Base-by-base conservation (phyloP, 345 rosid species). In the Reutealis trisperma region DNA sequence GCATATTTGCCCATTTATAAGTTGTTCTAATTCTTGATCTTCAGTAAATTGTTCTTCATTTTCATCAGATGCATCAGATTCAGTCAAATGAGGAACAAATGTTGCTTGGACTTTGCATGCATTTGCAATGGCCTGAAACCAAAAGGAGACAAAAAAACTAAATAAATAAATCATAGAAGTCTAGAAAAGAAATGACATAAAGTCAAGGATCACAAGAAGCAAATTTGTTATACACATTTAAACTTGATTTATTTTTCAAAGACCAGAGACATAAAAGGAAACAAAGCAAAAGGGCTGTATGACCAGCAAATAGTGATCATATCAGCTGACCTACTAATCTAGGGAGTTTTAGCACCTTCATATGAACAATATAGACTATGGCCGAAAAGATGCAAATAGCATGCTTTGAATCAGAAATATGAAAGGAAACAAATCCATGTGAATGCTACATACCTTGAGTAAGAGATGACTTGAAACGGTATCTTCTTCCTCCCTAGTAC, bases 401-500 rank as follows among this genome's bases (percentile, higher is more conserved):
- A 37, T 72, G 3, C 0, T 34, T 57, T 44, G 5, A 27, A 42
- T 34, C 11, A 63, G 12, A 62, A 32, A 63, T 47, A n/a, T 44
- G 30, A 10, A 32, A 8, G 51, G 45, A 47, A 47, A 51, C 9
- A 58, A 44, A 67, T 61, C 57, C 65, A 59, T 30, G 12, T 10
- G 7, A 65, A 34, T 49, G 1, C 22, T 70, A 76, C 90, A 81
- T 24, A 93, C 99, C 98, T 87, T 85, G 71, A 96, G 85, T 59
- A 93, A 70, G 61, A 87, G 49, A 72, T 79, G 82, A 85, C 98
- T 93, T 79, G 99, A 89, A 71, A 96, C 81, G 58, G 83, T 84
- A 68, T 96, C 98, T 86, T 93, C 98, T 77, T 93, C 88, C 80
- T 91, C 96, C 70, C 94, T 86, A 74, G 74, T 88, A 71, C 98